Conservation (phyloP, 805 yeast species). For the Ogataea dorogensis region DNA sequence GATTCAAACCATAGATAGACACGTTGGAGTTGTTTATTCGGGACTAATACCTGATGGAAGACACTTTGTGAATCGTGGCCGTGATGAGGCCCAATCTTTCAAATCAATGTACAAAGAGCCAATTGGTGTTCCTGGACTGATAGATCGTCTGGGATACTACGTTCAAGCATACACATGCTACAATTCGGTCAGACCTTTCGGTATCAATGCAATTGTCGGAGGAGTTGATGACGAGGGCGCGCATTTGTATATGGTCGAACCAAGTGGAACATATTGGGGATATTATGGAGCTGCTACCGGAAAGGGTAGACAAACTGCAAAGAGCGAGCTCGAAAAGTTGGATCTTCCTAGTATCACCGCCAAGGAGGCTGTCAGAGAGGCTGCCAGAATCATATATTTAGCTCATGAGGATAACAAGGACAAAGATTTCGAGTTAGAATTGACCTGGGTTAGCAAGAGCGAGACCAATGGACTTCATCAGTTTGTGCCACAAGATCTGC, state of each 20-base stretch:
- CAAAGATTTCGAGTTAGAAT: constrained; percentile 92
- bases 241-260: constrained; percentile 94
- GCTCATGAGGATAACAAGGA: constrained; percentile 99
- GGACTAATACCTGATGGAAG: constrained; percentile 97
- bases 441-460: constrained; percentile 78
- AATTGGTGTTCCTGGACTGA: constrained; percentile 75
- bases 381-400: constrained; percentile 86
- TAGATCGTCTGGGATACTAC: constrained; percentile 84
- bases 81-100: constrained; percentile 85
- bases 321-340: constrained; percentile 91
- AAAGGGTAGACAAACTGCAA: constrained; percentile 97
- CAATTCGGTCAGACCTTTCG: constrained; percentile 97
- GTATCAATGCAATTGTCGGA: constrained; percentile 87
- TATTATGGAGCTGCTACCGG: constrained; percentile 97
- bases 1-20: constrained; percentile 90
- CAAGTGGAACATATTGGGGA: constrained; percentile 98
- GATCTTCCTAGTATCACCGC: constrained; percentile 67
- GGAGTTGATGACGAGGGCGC: constrained; percentile 85
- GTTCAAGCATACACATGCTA: constrained; percentile 95
- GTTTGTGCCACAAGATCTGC: constrained; percentile 73
- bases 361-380: constrained; percentile 85
- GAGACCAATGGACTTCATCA: constrained; percentile 82
- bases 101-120: constrained; percentile 73
- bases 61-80: constrained; percentile 84
- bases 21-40: constrained; percentile 91